These are phyloP conservation scores for Lasiosphaeria hispida DNA, from an alignment of 495 filamentous ascomycete species.

Conservation along the genomic window DNA sequence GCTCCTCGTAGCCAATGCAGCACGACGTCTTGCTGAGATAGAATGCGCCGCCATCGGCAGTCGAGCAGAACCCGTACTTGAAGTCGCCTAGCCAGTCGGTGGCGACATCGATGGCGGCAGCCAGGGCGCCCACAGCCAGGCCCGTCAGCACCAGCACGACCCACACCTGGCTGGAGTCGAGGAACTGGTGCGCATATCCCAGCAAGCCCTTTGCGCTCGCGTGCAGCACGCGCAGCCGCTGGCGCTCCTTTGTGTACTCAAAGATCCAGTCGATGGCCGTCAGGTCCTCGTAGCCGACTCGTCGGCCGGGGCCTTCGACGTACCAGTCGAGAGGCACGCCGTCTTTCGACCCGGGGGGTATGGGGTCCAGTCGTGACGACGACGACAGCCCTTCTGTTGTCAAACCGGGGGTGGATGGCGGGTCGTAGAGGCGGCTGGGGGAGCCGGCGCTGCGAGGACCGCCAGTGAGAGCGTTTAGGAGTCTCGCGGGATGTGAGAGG, in stretches of 20 bases:
- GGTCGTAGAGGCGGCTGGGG: conserved; percentile 1
- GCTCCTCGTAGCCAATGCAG: conserved; percentile 83
- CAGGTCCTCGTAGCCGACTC: conserved; percentile 93
- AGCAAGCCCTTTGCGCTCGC: conserved; percentile 67
- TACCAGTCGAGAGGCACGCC: conserved; percentile 77
- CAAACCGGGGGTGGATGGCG: neutral
- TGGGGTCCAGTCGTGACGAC: neutral
- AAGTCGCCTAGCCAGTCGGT: conserved; percentile 93
- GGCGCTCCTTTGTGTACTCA: conserved; percentile 95
- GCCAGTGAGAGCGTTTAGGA: conserved; percentile 57
- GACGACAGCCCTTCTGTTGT: too few relatives aligned
- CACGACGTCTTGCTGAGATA: conserved; percentile 90
- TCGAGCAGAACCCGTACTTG: conserved; percentile 86
- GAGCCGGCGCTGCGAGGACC: conserved; percentile 10
- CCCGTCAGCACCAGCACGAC: conserved; percentile 73
- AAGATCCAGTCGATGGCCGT: conserved; percentile 99
- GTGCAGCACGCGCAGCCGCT: conserved; percentile 73
- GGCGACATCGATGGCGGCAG: conserved; percentile 86
- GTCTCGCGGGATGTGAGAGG: conserved; percentile 48
- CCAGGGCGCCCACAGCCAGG: conserved; percentile 76
- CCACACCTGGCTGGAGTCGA: conserved; percentile 91
- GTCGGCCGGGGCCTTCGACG: conserved; percentile 81
- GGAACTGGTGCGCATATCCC: conserved; percentile 66
- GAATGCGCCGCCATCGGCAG: conserved; percentile 75
- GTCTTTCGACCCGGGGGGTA: conserved; percentile 51